Evolutionary conservation across 2,329 filamentous ascomycete species (phyloP).

Genomic region (Fusarium agapanthi): DNA sequence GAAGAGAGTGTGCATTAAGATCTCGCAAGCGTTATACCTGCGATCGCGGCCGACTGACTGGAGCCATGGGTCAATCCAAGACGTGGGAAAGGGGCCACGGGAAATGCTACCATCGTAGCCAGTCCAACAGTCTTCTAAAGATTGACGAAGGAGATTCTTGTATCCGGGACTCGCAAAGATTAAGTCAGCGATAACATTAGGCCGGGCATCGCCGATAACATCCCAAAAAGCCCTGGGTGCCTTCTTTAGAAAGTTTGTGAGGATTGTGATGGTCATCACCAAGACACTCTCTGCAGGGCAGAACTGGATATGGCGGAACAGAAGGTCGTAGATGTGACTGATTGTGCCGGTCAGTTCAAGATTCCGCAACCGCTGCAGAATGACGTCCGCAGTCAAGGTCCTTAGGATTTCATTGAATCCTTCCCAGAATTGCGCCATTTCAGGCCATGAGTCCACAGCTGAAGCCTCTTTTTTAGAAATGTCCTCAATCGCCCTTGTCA

Average conservation of each 20-base stretch:
- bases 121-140: slow-evolving; percentile 57
- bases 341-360: slow-evolving; percentile 71
- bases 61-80: slow-evolving; percentile 83
- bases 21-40: slow-evolving; percentile 80
- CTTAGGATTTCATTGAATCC: slow-evolving; percentile 78
- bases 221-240: slow-evolving; percentile 88
- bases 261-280: slow-evolving; percentile 73
- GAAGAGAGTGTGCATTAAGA: slow-evolving; percentile 80
- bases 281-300: slow-evolving; percentile 67
- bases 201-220: slow-evolving; percentile 81
- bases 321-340: slow-evolving; percentile 73
- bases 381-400: slow-evolving; percentile 75
- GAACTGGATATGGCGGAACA: slow-evolving; percentile 62
- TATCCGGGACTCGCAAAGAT: slow-evolving; percentile 79
- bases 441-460: slow-evolving; percentile 48
- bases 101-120: slow-evolving; percentile 54
- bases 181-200: slow-evolving; percentile 83
- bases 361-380: slow-evolving; percentile 79
- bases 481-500: slow-evolving; percentile 72
- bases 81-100: slow-evolving; percentile 70
- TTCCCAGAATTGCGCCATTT: slow-evolving; percentile 80
- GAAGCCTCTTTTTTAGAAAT: slow-evolving; percentile 61
- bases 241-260: slow-evolving; percentile 77
- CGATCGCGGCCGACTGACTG: slow-evolving; percentile 79
- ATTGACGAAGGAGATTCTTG: slow-evolving; percentile 67